phyloP scores from a whole-genome alignment of 1,139 yeast species.

The Meyerozyma carpophila region DNA sequence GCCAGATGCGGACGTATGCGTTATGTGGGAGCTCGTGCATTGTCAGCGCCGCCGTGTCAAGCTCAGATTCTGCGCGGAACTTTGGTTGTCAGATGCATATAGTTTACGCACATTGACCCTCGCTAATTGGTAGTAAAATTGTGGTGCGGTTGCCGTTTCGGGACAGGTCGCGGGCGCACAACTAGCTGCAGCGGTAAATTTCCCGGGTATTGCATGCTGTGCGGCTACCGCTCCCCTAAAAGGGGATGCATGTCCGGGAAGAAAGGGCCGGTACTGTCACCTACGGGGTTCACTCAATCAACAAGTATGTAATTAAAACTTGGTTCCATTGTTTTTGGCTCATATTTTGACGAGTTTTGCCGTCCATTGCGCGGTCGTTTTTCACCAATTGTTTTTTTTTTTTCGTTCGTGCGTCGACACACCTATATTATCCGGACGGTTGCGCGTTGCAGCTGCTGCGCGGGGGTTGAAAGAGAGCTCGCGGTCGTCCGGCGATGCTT shows the following conservation, averaged over 20 bases:
- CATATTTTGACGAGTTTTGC: too few relatives aligned
- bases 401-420: background rate
- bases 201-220: background rate
- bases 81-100: background rate
- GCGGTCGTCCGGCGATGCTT: background rate
- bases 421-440: background rate
- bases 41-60: background rate
- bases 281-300: too few relatives aligned
- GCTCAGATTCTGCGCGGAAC: background rate
- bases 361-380: too few relatives aligned
- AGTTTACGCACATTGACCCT: background rate
- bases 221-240: background rate
- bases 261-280: too few relatives aligned
- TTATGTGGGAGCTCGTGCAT: background rate
- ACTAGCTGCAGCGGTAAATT: background rate
- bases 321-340: too few relatives aligned
- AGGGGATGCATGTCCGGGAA: too few relatives aligned
- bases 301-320: too few relatives aligned
- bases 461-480: background rate
- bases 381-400: too few relatives aligned
- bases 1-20: constrained; percentile 1
- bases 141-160: background rate
- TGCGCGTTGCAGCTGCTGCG: background rate
- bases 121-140: background rate
- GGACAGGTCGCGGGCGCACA: background rate